These are phyloP conservation scores for Debaryomycetaceae sp. DNA, from an alignment of 1,139 yeast genomes.

Conservation along the genomic window DNA sequence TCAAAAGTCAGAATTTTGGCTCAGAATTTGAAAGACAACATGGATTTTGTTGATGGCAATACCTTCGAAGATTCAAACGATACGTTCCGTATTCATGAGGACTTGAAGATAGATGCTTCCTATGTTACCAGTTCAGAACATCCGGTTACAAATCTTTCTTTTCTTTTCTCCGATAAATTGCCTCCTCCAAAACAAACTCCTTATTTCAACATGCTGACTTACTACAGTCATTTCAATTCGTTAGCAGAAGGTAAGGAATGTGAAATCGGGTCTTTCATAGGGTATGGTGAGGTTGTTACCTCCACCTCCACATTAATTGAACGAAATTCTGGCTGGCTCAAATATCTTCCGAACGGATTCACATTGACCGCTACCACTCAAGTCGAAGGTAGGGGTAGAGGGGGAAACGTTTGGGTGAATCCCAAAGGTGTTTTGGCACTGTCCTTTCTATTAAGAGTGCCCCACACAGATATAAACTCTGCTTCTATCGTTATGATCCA, in stretches of 20 bases:
- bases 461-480: constrained; percentile 37
- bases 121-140: constrained; percentile 44
- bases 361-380: constrained; percentile 78
- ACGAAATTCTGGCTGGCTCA: constrained; percentile 58
- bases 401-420: constrained; percentile 93
- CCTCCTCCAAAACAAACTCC: constrained; percentile 62
- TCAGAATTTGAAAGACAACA: constrained; percentile 26
- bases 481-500: constrained; percentile 72
- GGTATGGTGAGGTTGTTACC: constrained; percentile 87
- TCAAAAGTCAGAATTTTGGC: constrained; percentile 23
- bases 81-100: constrained; percentile 46
- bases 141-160: constrained; percentile 50
- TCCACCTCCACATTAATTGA: constrained; percentile 83
- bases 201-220: constrained; percentile 61
- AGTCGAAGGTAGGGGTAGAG: constrained; percentile 89
- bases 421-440: constrained; percentile 90
- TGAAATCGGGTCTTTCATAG: constrained; percentile 57
- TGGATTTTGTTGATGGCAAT: constrained; percentile 43
- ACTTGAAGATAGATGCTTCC: constrained; percentile 19
- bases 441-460: constrained; percentile 66
- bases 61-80: constrained; percentile 53
- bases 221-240: constrained; percentile 45
- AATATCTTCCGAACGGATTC: constrained; percentile 66
- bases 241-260: constrained; percentile 23
- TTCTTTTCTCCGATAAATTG: constrained; percentile 37